Percentiles rank a stretch among this genome's conserved stretches.
These are phyloP conservation scores for Naganishia liquefaciens DNA, from an alignment of 1,284 basidiomycete genomes.

Conservation along the genomic window DNA sequence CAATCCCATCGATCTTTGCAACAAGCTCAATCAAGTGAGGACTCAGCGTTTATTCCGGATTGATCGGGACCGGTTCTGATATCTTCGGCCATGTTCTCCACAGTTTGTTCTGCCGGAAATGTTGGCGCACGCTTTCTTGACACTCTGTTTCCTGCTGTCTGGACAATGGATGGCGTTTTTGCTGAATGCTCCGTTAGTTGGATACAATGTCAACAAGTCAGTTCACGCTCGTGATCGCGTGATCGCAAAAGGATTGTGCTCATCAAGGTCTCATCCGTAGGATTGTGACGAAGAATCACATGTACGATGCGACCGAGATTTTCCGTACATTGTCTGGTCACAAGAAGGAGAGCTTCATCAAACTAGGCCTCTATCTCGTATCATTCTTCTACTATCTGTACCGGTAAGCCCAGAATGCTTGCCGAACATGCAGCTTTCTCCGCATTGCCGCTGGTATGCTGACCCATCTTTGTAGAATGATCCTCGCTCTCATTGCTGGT, in stretches of 20 bases:
- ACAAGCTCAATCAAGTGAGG: slow-evolving; percentile 93
- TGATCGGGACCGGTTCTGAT: too few relatives aligned
- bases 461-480: slow-evolving; percentile 56
- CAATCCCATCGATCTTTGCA: slow-evolving; percentile 99
- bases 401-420: slow-evolving; percentile 60
- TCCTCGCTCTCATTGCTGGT: slow-evolving; percentile 34
- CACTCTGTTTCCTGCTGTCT: slow-evolving; percentile 81
- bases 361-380: slow-evolving; percentile 90
- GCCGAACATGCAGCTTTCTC: too few relatives aligned
- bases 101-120: slow-evolving; percentile 98
- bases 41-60: slow-evolving; percentile 34
- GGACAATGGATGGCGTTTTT: slow-evolving; percentile 96
- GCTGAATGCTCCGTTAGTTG: slow-evolving; percentile 85
- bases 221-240: slow-evolving; percentile 46
- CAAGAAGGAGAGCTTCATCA: slow-evolving; percentile 97
- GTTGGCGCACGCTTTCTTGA: slow-evolving; percentile 87
- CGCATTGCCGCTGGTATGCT: slow-evolving; percentile 68
- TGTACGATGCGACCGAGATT: slow-evolving; percentile 99
- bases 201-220: slow-evolving; percentile 92
- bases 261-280: slow-evolving; percentile 55
- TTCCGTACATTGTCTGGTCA: slow-evolving; percentile 91
- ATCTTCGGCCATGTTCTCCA: background rate
- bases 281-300: slow-evolving; percentile 90
- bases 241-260: background rate
- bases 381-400: slow-evolving; percentile 98